Percentiles rank a stretch among this genome's conserved stretches.
These are phyloP conservation scores for Magnusiomyces sp. DNA, from an alignment of 1,139 yeast genomes.

Conservation along the genomic window DNA sequence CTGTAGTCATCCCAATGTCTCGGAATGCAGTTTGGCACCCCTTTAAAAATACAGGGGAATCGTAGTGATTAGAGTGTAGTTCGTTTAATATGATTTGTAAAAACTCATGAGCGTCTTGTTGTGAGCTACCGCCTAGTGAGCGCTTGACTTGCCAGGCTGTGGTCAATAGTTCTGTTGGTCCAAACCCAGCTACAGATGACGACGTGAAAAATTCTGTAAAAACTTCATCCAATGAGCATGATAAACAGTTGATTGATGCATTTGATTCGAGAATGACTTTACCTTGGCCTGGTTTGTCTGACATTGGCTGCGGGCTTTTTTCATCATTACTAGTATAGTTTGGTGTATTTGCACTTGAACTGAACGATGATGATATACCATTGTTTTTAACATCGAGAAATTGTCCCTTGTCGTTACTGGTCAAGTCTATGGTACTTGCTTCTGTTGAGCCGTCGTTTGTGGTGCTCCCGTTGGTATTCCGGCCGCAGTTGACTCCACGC, in stretches of 20 bases:
- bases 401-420: slow-evolving; percentile 9
- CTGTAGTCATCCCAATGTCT: not conserved
- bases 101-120: slow-evolving; percentile 97
- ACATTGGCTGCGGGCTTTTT: slow-evolving; percentile 18
- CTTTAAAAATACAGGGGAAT: slow-evolving; percentile 8
- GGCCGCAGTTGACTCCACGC: slow-evolving; percentile 20
- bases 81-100: slow-evolving; percentile 86
- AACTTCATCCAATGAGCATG: slow-evolving; percentile 73
- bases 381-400: slow-evolving; percentile 15
- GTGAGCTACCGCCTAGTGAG: slow-evolving; percentile 86
- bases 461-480: not conserved
- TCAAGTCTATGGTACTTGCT: not conserved
- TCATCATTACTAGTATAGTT: slow-evolving; percentile 3
- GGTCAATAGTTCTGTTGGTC: slow-evolving; percentile 60
- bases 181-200: slow-evolving; percentile 53
- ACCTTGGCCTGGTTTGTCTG: slow-evolving; percentile 15
- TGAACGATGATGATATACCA: not conserved
- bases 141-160: slow-evolving; percentile 82
- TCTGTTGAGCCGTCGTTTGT: not conserved
- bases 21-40: slow-evolving; percentile 6
- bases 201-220: slow-evolving; percentile 57
- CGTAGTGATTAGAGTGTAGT: slow-evolving; percentile 43
- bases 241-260: slow-evolving; percentile 26
- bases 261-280: slow-evolving; percentile 1
- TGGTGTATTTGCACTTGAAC: slow-evolving; percentile 7